Evolutionary conservation across 2,329 filamentous ascomycete species (phyloP).

Genomic region (Thelonectria rubi): DNA sequence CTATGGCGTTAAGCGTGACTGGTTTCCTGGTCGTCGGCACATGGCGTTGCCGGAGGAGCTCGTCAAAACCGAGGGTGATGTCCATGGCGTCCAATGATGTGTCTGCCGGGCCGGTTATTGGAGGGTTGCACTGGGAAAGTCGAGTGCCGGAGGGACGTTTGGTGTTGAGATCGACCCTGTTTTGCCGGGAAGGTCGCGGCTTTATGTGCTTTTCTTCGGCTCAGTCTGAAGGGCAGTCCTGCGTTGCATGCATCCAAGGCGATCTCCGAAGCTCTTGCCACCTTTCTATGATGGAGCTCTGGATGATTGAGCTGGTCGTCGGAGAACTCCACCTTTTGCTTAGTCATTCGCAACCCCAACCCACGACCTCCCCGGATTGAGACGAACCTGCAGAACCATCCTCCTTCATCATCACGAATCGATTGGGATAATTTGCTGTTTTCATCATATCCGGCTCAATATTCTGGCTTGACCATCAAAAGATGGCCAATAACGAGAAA

Average conservation of each 20-base stretch:
- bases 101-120: slow-evolving; percentile 22
- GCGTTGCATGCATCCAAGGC: slow-evolving; percentile 16
- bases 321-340: slow-evolving; percentile 27
- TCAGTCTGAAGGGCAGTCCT: slow-evolving; percentile 4
- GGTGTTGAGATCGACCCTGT: not conserved
- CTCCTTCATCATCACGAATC: slow-evolving; percentile 13
- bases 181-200: slow-evolving; percentile 3
- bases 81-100: slow-evolving; percentile 57
- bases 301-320: slow-evolving; percentile 29
- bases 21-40: slow-evolving; percentile 54
- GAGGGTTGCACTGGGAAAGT: slow-evolving; percentile 13
- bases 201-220: slow-evolving; percentile 26
- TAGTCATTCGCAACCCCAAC: slow-evolving; percentile 36
- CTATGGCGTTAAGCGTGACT: slow-evolving; percentile 65
- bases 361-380: not conserved
- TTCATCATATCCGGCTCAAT: not conserved
- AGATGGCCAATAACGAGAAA: not conserved
- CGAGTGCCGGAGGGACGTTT: not conserved
- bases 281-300: slow-evolving; percentile 38
- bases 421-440: not conserved
- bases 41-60: slow-evolving; percentile 69
- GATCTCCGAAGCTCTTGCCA: slow-evolving; percentile 37
- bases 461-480: not conserved
- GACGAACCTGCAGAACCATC: not conserved
- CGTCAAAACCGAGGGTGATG: slow-evolving; percentile 74